Evolutionary conservation across 805 yeast genomes (phyloP), one percentile per base, ranked within the genome.

Genomic region (Starmerella davenportii): DNA sequence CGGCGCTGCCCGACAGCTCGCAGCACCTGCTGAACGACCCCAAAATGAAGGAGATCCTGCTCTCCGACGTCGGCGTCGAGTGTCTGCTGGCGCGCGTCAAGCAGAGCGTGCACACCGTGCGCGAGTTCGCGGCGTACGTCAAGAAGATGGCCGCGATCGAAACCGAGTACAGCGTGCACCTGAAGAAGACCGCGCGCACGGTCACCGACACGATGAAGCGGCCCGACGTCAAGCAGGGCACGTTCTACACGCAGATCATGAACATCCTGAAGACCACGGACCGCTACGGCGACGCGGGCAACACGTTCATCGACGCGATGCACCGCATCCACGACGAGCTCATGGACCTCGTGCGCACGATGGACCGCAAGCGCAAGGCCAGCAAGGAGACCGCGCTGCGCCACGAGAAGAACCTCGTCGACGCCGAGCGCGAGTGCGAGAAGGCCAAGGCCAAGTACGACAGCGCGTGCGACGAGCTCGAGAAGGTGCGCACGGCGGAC

Each of bases 311-410:
- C 25, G 74, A 74, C 36, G 84, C 90, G 1, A 62, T 90, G 51
- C 76, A 72, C 48, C 75, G 73, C 29, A 90, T 90, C 82, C 72
- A 75, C 51, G 93, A 80, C 50, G 95, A 90, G 57, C 61, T 90
- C 42, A 58, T 63, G 13, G 75, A 93, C 0, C 64, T 90, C 44
- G 65, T 79, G 15, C 65, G 71, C 16, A 72, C 82, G 2, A 72
- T 84, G 46, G 66, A 79, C 9, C 70, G 78, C 43, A 63, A 74
- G 44, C 68, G 98, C 48, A 90, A 85, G 55, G 49, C 66, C 25
- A 61, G 74, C 38, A 90, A 90, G 56, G 96, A 90, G 35, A 79
- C 79, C 41, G 81, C 84, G 32, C 68, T 72, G 51, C 66, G 79
- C 36, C 70, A 76, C 48, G 98, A 90, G 53, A 82, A 79, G 52